These are phyloP conservation scores for Boletellus emodensis DNA, from an alignment of 768 basidiomycete species.

Conservation along the genomic window DNA sequence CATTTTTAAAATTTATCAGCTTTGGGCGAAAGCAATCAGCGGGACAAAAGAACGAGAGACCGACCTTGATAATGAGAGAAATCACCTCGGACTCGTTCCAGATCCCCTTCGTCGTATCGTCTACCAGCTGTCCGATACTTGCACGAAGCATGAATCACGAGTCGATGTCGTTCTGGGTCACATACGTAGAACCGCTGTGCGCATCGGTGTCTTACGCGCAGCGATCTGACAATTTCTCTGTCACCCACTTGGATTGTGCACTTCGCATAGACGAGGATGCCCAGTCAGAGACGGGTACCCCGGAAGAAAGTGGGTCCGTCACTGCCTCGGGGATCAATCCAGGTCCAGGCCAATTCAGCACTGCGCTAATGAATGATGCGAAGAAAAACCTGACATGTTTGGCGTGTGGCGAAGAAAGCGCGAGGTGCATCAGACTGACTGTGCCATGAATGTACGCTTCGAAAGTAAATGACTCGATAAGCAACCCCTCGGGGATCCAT, in stretches of 20 bases:
- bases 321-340: slow-evolving; percentile 22
- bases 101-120: slow-evolving; percentile 44
- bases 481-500: not conserved
- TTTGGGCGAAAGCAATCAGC: too few species aligned
- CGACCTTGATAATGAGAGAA: slow-evolving; percentile 31
- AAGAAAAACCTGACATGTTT: slow-evolving; percentile 45
- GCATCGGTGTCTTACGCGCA: slow-evolving; percentile 24
- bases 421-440: slow-evolving; percentile 47
- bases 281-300: too few species aligned
- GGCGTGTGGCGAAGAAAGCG: slow-evolving; percentile 34
- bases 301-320: slow-evolving; percentile 6
- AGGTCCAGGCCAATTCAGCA: slow-evolving; percentile 20
- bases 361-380: slow-evolving; percentile 44
- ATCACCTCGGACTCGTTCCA: slow-evolving; percentile 52
- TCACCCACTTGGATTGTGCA: slow-evolving; percentile 45
- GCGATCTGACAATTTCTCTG: slow-evolving; percentile 50
- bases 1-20: not conserved
- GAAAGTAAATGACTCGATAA: slow-evolving; percentile 27
- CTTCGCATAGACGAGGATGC: not conserved
- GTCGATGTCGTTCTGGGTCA: not conserved
- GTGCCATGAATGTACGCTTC: slow-evolving; percentile 48
- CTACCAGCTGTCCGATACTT: slow-evolving; percentile 54
- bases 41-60: not conserved
- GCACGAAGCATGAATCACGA: slow-evolving; percentile 6
- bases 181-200: slow-evolving; percentile 23